Conservation (phyloP, 2,329 filamentous ascomycete genomes). For the Aspergillus tanneri region DNA sequence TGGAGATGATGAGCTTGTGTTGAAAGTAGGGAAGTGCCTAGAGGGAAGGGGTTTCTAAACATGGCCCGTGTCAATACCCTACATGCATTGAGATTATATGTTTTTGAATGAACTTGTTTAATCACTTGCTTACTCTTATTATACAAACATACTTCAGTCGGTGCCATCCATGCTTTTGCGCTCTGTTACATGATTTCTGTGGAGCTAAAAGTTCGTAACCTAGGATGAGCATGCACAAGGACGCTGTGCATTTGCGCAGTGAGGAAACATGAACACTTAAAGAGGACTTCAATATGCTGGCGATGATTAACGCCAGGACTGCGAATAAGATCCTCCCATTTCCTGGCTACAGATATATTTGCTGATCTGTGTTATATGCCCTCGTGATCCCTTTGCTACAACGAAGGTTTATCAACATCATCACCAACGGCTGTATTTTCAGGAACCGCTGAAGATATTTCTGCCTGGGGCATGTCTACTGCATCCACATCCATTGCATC, state of each 20-base stretch:
- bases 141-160: too few relatives aligned
- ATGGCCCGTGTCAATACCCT: too few relatives aligned
- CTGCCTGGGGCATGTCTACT: slow-evolving; percentile 23
- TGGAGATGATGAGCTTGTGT: slow-evolving; percentile 46
- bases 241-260: too few relatives aligned
- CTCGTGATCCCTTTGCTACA: not conserved
- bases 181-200: too few relatives aligned
- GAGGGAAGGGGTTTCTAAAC: slow-evolving; percentile 25
- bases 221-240: too few relatives aligned
- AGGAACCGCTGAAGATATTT: slow-evolving; percentile 14
- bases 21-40: slow-evolving; percentile 39
- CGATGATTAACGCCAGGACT: not conserved
- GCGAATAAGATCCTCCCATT: not conserved
- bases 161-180: too few relatives aligned
- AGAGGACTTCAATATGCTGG: too few relatives aligned
- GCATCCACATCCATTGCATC: slow-evolving; percentile 27
- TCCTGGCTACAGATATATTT: not conserved
- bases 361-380: not conserved
- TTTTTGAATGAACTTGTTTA: too few relatives aligned
- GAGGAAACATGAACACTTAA: too few relatives aligned
- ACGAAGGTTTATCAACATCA: slow-evolving; percentile 34
- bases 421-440: slow-evolving; percentile 23
- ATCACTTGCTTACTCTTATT: too few relatives aligned
- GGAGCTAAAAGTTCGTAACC: not conserved
- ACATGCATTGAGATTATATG: too few relatives aligned